These are phyloP conservation scores for Cutaneotrichosporon spelunceum DNA, from an alignment of 1,284 basidiomycete genomes.

Conservation along the genomic window DNA sequence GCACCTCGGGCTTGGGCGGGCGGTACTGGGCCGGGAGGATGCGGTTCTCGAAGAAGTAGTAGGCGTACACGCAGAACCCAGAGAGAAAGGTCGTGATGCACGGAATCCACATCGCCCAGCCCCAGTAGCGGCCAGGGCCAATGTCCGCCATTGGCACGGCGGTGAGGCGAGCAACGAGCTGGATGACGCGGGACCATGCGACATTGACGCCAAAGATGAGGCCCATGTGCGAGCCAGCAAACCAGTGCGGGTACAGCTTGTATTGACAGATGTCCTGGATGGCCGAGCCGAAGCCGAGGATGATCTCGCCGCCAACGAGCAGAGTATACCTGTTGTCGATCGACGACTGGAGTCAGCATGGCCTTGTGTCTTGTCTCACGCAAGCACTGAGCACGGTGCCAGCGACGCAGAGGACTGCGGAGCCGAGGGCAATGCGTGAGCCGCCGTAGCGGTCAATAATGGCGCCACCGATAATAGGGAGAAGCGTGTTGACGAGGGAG, in stretches of 20 bases:
- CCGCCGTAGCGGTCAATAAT: constrained; percentile 52
- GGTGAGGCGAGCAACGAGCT: constrained; percentile 32
- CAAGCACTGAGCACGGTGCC: constrained; percentile 9
- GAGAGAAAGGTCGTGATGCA: constrained; percentile 10
- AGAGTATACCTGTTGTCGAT: constrained; percentile 28
- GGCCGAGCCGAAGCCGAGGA: constrained; percentile 38
- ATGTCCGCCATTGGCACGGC: constrained; percentile 41
- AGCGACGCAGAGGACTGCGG: constrained; percentile 1
- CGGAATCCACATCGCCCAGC: constrained; percentile 42
- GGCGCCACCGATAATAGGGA: constrained; percentile 53
- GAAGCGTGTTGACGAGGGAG: constrained; percentile 50
- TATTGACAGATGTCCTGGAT: constrained; percentile 30
- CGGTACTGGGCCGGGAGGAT: constrained; percentile 24
- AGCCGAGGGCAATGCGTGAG: constrained; percentile 13
- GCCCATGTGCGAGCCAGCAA: constrained; percentile 34
- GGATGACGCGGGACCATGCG: constrained; percentile 38
- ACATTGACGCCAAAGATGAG: constrained; percentile 41
- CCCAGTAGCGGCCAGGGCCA: constrained; percentile 32
- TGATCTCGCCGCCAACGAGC: constrained; percentile 34
- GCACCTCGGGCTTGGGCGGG: constrained; percentile 13
- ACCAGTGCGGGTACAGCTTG: constrained; percentile 47
- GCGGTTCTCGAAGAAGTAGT: constrained; percentile 44
- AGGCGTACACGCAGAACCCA: constrained; percentile 27
- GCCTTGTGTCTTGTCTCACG: constrained; percentile 30
- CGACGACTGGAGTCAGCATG: constrained; percentile 22